These are phyloP conservation scores for Arthroderma sp. DNA, from an alignment of 2,329 filamentous ascomycete species.

Conservation along the genomic window DNA sequence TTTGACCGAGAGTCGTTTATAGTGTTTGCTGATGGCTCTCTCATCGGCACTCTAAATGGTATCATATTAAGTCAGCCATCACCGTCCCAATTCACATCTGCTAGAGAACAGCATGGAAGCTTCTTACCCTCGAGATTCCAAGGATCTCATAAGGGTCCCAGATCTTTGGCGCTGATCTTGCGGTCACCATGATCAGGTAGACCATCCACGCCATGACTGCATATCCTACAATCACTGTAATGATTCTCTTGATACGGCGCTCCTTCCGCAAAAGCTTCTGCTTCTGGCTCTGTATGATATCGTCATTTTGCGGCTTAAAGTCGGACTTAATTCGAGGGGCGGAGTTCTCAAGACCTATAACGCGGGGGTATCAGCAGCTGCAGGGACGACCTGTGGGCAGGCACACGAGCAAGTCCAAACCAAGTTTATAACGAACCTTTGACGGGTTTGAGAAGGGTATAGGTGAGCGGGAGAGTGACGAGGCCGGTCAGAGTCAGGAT, in stretches of 20 bases:
- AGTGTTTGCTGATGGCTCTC: constrained; percentile 83
- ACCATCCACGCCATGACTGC: constrained; percentile 76
- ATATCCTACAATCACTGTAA: constrained; percentile 69
- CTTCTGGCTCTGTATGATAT: constrained; percentile 70
- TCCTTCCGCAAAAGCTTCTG: constrained; percentile 81
- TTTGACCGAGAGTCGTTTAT: constrained; percentile 72
- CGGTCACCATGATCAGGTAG: constrained; percentile 75
- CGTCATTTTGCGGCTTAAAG: constrained; percentile 70
- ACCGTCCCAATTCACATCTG: not conserved
- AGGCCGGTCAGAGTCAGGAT: constrained; percentile 80
- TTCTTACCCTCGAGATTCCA: constrained; percentile 62
- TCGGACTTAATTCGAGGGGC: constrained; percentile 71
- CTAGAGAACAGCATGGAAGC: too few species aligned
- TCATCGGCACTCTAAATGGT: constrained; percentile 60
- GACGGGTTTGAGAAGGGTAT: constrained; percentile 69
- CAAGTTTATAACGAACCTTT: constrained; percentile 41
- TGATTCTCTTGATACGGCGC: constrained; percentile 70
- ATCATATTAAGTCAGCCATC: constrained; percentile 5
- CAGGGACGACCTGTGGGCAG: constrained; percentile 3
- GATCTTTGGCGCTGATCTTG: constrained; percentile 58
- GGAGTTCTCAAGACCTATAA: constrained; percentile 57
- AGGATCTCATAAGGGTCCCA: constrained; percentile 98
- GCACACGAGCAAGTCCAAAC: not conserved
- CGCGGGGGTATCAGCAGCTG: constrained; percentile 20
- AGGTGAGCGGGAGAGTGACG: constrained; percentile 80